Base-by-base conservation (phyloP, 2,329 filamentous ascomycete genomes). In the Talaromyces sp. region DNA sequence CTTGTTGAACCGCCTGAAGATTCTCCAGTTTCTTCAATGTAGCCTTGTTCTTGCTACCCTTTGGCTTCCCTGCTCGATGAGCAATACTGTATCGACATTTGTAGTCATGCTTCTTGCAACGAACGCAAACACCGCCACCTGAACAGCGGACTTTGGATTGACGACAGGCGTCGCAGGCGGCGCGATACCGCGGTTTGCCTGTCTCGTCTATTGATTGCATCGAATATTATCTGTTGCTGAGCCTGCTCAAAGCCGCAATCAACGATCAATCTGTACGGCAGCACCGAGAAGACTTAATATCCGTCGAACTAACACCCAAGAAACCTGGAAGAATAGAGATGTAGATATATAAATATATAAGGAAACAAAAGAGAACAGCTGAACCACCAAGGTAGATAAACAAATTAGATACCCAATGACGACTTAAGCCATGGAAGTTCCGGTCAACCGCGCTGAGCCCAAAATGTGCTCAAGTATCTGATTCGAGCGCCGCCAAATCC, bases 111-210 rank as follows among this genome's bases (percentile, higher is more conserved):
- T 76, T 76, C 39, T 75, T 70, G 67, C 76, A 78, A 14, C 76
- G 75, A 45, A 73, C 73, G 68, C 76, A 78, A n/a, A 73, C 70
- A 52, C 72, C 72, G 59, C 76, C 75, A 52, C 74, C 74, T 2
- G 74, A 76, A 68, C 76, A 78, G 68, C 77, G 77, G 50, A 78
- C 76, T 64, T 78, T 78, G 33, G 76, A 78, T 66, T 77, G 76
- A 37, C 76, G 71, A 69, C 76, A 78, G 39, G 76, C 76, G 67
- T 78, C 76, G 61, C 76, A 78, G 19, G 76, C 76, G 19, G 76
- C 73, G 67, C 76, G 75, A 22, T 77, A 73, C 65, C 76, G 76
- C 43, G 75, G 75, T 58, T 71, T 67, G 45, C 62, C 62, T 41
- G 65, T 39, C 13, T 47, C 60, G 31, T 65, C 47, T 43, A 31